Base-by-base conservation (phyloP, 1,284 basidiomycete genomes). In the Marasmius oreades region DNA sequence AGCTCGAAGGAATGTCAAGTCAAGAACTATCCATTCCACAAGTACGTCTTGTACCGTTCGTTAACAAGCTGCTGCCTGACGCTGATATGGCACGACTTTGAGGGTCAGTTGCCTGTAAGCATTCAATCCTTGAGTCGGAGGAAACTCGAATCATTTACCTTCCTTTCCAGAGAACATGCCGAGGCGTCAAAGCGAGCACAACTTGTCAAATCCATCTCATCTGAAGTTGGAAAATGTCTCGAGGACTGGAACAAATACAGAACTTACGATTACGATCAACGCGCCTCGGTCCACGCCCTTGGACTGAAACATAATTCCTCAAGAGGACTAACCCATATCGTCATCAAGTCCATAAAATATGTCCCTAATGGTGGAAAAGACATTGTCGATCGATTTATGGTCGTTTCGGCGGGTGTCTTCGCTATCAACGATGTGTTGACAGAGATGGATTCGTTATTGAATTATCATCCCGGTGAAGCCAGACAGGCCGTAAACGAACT, bases 1-100 rank as follows among this genome's bases (percentile, higher is more conserved):
- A 59, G 55, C 48, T 57, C 56, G 3, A 52, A 18, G 39, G 53
- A 57, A 23, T 61, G 60, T 16, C 60, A 61, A 24, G 43, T 22
- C 33, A 18, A 33, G 1, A 31, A 61, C 14, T 55, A 56, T 53
- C 54, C 59, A 14, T 33, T 51, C 24, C 60, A 61, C 53, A 59
- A 59, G 58, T 60, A 33, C 16, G 51, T n/a, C n/a, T n/a, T n/a
- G n/a, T n/a, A n/a, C n/a, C n/a, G n/a, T n/a, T n/a, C n/a, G n/a
- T n/a, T n/a, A n/a, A n/a, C n/a, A n/a, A n/a, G n/a, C n/a, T n/a
- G n/a, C n/a, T n/a, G n/a, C n/a, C n/a, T n/a, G n/a, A n/a, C n/a
- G n/a, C n/a, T n/a, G n/a, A n/a, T n/a, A n/a, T n/a, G n/a, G 23
- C 6, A 16, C 18, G 16, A n/a, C n/a, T 28, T 51, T 14, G 14